Evolutionary conservation across 805 yeast genomes (phyloP), one percentile per base, ranked within the genome.

Genomic region (Saccharomyces mikatae): DNA sequence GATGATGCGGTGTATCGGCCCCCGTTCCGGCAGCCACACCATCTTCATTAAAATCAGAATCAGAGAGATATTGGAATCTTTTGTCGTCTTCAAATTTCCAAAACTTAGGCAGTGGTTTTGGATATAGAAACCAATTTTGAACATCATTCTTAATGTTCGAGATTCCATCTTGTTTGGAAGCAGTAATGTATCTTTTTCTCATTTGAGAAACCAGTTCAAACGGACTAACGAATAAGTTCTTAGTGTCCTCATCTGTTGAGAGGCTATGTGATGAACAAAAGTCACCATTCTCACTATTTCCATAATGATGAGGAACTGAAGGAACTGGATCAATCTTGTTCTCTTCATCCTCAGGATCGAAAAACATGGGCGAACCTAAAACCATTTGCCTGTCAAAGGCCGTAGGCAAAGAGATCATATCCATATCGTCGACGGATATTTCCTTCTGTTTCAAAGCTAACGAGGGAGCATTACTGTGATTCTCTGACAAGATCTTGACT

Each of bases 81-180:
- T 58, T 60, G 53, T 68, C 71, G 31, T 64, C 62, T 36, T 64
- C 69, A 56, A 71, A 73, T 56, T 72, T 74, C 77, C 77, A 74
- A 22, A 70, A 73, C 56, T 71, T 74, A 1, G 74, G 73, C 48
- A 69, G 60, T 9, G 96, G 96, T 24, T 84, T 83, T 0, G 98
- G 97, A 66, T 89, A 90, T 31, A 89, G 80, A n/a, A 70, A 69
- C 97, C 97, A 90, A 29, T 66, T 70, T 13, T 71, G 72, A 4
- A 73, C 66, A 41, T 69, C 70, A 69, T 90, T 86, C 62, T 88
- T 83, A 3, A 96, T 95, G 68, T 92, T 90, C 53, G 81, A 81
- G 46, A 66, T 60, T 44, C 82, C 83, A 57, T 83, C 76, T 70
- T 91, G 98, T 28, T 79, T 57, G 0, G 96, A 87, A 2, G 79